phyloP scores from a whole-genome alignment of 768 basidiomycete genomes.

The Chalciporus piperatus region DNA sequence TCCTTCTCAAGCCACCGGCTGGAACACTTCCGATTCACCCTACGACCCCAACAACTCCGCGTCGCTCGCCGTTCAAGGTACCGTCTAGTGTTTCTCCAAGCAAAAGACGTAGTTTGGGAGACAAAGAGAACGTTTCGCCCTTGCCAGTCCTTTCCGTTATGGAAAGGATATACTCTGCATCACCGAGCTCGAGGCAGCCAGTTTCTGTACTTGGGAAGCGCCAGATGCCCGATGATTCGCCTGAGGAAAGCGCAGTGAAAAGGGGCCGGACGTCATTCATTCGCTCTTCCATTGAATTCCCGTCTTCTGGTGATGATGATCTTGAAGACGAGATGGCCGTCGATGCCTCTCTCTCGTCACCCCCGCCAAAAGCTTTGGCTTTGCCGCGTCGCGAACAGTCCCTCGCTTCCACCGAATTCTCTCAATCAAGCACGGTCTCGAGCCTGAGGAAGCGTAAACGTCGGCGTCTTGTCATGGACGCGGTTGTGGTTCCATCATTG shows the following conservation, averaged over 20 bases:
- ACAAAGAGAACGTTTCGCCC: constrained; percentile 66
- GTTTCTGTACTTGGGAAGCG: constrained; percentile 44
- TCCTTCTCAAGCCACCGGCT: constrained; percentile 25
- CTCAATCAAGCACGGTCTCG: constrained; percentile 2
- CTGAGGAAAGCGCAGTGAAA: constrained; percentile 25
- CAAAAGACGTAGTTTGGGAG: constrained; percentile 35
- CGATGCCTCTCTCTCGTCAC: constrained; percentile 21
- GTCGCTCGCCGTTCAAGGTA: constrained; percentile 20
- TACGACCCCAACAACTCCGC: constrained; percentile 34
- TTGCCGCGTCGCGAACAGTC: background rate
- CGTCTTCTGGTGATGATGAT: constrained; percentile 21
- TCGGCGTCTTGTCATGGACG: constrained; percentile 49
- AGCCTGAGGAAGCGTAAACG: constrained; percentile 39
- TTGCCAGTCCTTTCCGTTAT: constrained; percentile 35
- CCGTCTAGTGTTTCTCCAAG: constrained; percentile 32
- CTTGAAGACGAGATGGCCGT: constrained; percentile 32
- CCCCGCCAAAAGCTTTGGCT: constrained; percentile 12
- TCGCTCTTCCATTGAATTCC: constrained; percentile 31
- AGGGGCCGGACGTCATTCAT: constrained; percentile 30
- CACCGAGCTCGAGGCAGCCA: constrained; percentile 29
- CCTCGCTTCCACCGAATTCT: background rate
- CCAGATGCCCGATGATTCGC: constrained; percentile 36
- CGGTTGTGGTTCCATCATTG: constrained; percentile 46
- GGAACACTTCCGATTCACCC: constrained; percentile 26
- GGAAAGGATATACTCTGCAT: constrained; percentile 45